A percentile compares a stretch with the other conserved stretches of the same genome.
phyloP scores from a whole-genome alignment of 2,329 filamentous ascomycete species.

The Colletotrichum tofieldiae region DNA sequence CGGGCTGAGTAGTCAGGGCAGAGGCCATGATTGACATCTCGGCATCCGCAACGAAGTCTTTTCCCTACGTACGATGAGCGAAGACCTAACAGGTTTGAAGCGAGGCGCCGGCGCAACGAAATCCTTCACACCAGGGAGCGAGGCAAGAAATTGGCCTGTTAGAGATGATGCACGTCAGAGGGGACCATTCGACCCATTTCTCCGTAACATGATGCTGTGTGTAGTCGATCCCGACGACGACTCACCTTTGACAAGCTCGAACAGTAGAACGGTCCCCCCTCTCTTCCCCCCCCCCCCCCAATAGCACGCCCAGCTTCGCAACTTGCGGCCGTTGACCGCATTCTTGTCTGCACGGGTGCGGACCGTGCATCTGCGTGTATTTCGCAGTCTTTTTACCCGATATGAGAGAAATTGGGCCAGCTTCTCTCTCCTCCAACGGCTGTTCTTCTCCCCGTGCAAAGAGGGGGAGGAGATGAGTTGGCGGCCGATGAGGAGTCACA shows the following conservation, averaged over 20 bases:
- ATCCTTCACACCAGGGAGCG: conserved; percentile 17
- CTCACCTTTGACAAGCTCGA: conserved; percentile 1
- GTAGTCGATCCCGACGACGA: conserved; percentile 2
- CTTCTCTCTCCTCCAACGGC: conserved; percentile 22
- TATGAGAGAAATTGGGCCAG: conserved; percentile 29
- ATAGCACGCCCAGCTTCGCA: neutral
- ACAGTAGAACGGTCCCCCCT: neutral
- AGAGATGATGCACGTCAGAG: conserved; percentile 39
- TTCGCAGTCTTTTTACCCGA: conserved; percentile 32
- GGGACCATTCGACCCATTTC: conserved; percentile 22
- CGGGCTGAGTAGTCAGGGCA: conserved; percentile 9
- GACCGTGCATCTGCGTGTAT: conserved; percentile 17
- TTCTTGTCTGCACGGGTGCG: conserved; percentile 24
- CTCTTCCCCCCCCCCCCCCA: neutral
- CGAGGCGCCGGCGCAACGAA: conserved; percentile 15
- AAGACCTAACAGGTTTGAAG: neutral
- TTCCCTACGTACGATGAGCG: neutral
- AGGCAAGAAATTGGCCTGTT: conserved; percentile 29
- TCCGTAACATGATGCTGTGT: conserved; percentile 20
- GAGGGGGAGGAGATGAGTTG: conserved; percentile 40
- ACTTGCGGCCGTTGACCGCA: conserved; percentile 17
- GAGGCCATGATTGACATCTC: conserved; percentile 8
- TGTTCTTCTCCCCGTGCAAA: conserved; percentile 25
- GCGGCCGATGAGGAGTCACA: conserved; percentile 40
- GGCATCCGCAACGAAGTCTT: neutral